These are phyloP conservation scores for Quercus berberidifolia DNA, from an alignment of 306 rosid species.

Conservation along the genomic window DNA sequence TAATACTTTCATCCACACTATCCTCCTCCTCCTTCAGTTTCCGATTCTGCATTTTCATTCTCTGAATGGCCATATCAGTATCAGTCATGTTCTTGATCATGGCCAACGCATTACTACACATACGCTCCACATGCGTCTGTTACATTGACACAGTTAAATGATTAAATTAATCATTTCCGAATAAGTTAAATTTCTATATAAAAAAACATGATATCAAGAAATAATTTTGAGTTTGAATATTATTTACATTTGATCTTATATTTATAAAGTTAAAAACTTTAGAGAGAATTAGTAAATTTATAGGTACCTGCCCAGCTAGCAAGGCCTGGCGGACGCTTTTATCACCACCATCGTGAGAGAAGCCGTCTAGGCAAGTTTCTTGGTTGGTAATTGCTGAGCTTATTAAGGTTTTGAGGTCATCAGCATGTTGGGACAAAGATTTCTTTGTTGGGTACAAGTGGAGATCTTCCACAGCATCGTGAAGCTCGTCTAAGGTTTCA, in stretches of 20 bases:
- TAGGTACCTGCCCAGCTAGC: constrained; percentile 26
- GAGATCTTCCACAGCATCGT: constrained; percentile 37
- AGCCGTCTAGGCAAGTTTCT: constrained; percentile 81
- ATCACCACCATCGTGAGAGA: constrained; percentile 59
- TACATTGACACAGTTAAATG: no score
- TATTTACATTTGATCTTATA: no score
- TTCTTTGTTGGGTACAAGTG: constrained; percentile 41
- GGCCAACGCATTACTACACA: constrained; percentile 80
- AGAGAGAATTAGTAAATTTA: no score
- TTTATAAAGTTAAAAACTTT: no score
- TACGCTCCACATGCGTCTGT: constrained; percentile 46
- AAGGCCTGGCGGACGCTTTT: constrained; percentile 39
- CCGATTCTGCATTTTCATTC: constrained; percentile 5
- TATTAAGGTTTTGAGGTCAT: constrained; percentile 64
- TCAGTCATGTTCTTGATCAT: constrained; percentile 79
- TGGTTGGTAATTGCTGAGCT: constrained; percentile 87
- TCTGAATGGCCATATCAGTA: constrained; percentile 45
- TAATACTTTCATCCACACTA: background rate
- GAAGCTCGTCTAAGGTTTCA: constrained; percentile 63
- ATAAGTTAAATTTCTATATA: no score
- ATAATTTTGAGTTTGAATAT: no score
- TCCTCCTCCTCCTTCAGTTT: constrained; percentile 24
- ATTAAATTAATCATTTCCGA: no score
- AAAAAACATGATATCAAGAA: no score
- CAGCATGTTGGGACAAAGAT: constrained; percentile 48